Percentiles rank a stretch among this genome's conserved stretches.
phyloP scores from a whole-genome alignment of 2,329 filamentous ascomycete genomes.

The Atkinsonella texensis region DNA sequence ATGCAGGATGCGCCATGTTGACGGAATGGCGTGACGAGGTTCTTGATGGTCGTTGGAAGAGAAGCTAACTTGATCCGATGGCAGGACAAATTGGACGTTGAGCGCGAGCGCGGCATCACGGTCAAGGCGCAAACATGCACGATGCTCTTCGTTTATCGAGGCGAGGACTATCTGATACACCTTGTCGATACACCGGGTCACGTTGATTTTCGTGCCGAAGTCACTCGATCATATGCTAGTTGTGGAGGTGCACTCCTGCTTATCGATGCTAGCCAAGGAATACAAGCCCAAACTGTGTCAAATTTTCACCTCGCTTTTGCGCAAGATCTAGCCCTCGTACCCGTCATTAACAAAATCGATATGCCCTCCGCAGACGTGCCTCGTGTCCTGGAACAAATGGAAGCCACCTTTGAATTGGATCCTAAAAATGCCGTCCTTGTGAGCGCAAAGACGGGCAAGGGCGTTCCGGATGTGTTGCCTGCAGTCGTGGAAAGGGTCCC shows the following conservation, averaged over 20 bases:
- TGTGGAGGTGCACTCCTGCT: slow-evolving; percentile 87
- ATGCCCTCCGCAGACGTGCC: slow-evolving; percentile 80
- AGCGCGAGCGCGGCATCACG: slow-evolving; percentile 74
- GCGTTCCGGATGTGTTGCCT: slow-evolving; percentile 73
- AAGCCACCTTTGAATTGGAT: slow-evolving; percentile 77
- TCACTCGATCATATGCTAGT: slow-evolving; percentile 88
- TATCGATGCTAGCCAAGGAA: slow-evolving; percentile 90
- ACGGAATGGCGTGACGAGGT: background rate
- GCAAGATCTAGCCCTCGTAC: slow-evolving; percentile 74
- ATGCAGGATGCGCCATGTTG: background rate
- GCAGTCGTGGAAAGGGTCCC: slow-evolving; percentile 79
- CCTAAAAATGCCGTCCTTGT: slow-evolving; percentile 58
- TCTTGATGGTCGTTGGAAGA: background rate
- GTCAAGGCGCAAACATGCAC: slow-evolving; percentile 98
- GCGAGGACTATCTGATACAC: slow-evolving; percentile 83
- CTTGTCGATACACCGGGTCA: slow-evolving; percentile 95
- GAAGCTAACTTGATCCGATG: background rate
- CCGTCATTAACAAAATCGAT: slow-evolving; percentile 95
- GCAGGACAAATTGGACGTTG: slow-evolving; percentile 58
- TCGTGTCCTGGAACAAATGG: slow-evolving; percentile 75
- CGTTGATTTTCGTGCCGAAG: slow-evolving; percentile 94
- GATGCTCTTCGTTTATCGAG: slow-evolving; percentile 86
- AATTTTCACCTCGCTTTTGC: slow-evolving; percentile 98
- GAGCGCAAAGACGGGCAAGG: slow-evolving; percentile 87
- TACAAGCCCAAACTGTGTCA: slow-evolving; percentile 95